Percentiles rank a stretch among this genome's conserved stretches.
Conservation (phyloP, 1,284 basidiomycete genomes). For the Boletus calvinii region DNA sequence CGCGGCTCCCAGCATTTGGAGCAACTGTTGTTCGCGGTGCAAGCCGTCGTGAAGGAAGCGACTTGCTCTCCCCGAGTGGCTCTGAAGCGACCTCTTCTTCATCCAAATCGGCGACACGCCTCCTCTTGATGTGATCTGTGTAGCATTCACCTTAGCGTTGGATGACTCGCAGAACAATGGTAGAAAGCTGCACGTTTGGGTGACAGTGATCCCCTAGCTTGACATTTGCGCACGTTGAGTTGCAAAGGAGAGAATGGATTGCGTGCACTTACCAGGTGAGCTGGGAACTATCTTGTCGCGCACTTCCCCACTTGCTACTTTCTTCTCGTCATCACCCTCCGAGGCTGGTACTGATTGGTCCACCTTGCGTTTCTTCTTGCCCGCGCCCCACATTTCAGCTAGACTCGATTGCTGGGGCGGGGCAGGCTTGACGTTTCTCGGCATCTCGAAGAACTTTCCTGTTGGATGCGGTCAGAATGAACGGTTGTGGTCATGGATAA, state of each 20-base stretch:
- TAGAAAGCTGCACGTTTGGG: constrained; percentile 22
- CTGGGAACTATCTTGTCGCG: not conserved
- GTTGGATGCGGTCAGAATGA: constrained; percentile 10
- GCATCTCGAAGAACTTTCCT: constrained; percentile 76
- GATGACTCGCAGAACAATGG: not conserved
- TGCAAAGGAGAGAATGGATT: not conserved
- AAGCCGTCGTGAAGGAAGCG: not conserved
- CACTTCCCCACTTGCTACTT: constrained; percentile 19
- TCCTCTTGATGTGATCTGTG: constrained; percentile 47
- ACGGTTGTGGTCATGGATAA: not conserved
- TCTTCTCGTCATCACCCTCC: constrained; percentile 35
- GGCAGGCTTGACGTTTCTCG: constrained; percentile 55
- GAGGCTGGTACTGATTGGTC: constrained; percentile 19
- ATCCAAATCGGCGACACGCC: constrained; percentile 65
- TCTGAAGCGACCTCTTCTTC: constrained; percentile 44
- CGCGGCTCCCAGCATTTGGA: constrained; percentile 16
- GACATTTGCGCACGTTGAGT: constrained; percentile 30
- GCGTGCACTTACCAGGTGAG: constrained; percentile 18
- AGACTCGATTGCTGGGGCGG: constrained; percentile 72
- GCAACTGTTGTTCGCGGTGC: constrained; percentile 2
- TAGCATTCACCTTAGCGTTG: not conserved
- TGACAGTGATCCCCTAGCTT: constrained; percentile 40
- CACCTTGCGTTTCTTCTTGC: constrained; percentile 39
- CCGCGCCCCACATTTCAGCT: constrained; percentile 67
- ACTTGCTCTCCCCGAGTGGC: constrained; percentile 1